Conservation (phyloP, 2,329 filamentous ascomycete species). For the Talaromyces sp. region DNA sequence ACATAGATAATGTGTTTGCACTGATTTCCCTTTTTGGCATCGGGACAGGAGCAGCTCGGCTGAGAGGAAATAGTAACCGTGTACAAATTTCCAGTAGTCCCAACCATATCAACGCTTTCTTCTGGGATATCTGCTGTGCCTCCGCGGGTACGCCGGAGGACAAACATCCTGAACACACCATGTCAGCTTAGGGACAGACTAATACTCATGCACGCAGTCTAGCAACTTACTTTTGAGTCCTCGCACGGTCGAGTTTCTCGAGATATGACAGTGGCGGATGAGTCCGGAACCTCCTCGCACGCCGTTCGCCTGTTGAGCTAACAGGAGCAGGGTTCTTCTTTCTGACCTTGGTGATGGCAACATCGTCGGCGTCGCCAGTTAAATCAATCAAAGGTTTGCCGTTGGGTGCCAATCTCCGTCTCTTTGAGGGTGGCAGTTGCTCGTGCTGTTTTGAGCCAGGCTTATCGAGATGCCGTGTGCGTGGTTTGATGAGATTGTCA, state of each 20-base stretch:
- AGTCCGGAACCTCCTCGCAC: conserved; percentile 34
- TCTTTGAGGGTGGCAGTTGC: background rate
- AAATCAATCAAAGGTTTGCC: background rate
- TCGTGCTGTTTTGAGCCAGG: background rate
- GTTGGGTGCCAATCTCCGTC: background rate
- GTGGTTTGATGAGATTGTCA: background rate
- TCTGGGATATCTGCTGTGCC: conserved; percentile 40
- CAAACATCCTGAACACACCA: conserved; percentile 45
- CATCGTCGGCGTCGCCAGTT: conserved; percentile 6
- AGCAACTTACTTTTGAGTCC: conserved; percentile 38
- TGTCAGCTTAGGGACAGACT: background rate
- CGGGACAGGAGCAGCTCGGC: conserved; percentile 52
- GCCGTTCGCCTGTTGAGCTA: conserved; percentile 27
- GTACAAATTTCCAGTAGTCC: conserved; percentile 59
- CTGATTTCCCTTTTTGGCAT: conserved; percentile 50
- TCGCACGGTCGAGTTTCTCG: conserved; percentile 44
- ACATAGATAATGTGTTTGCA: conserved; percentile 62
- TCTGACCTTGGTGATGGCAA: background rate
- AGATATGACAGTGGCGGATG: conserved; percentile 43
- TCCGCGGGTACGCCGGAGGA: conserved; percentile 46
- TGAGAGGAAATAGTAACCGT: conserved; percentile 49
- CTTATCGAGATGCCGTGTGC: background rate
- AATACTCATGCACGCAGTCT: too few species aligned
- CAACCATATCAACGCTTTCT: conserved; percentile 53
- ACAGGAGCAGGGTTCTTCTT: background rate